These are phyloP conservation scores for Skeletonema potamos DNA, from an alignment of 108 stramenopile species.

Conservation along the genomic window DNA sequence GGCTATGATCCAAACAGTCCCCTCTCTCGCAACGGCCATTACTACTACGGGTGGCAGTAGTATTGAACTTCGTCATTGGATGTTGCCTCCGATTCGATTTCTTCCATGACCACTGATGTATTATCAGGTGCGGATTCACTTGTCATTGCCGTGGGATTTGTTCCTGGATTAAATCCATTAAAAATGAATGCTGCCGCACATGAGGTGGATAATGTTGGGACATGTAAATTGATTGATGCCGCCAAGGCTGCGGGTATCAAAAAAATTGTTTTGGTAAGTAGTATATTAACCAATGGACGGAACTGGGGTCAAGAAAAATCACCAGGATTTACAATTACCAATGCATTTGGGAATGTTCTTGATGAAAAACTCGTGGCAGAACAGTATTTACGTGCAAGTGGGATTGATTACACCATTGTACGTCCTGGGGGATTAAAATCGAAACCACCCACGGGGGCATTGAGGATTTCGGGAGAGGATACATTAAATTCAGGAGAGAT, in stretches of 20 bases:
- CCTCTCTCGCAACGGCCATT: constrained; percentile 46
- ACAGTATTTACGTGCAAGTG: constrained; percentile 55
- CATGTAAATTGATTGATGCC: constrained; percentile 75
- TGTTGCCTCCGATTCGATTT: constrained; percentile 60
- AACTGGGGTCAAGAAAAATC: constrained; percentile 81
- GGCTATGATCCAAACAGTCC: constrained; percentile 77
- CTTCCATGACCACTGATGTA: constrained; percentile 44
- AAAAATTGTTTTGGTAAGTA: constrained; percentile 80
- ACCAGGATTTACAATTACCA: constrained; percentile 80
- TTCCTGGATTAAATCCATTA: constrained; percentile 75
- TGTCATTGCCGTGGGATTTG: constrained; percentile 78
- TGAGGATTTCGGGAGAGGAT: constrained; percentile 70
- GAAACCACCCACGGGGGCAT: constrained; percentile 59
- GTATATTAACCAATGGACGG: constrained; percentile 78
- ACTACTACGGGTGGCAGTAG: too few relatives aligned
- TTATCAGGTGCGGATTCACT: constrained; percentile 62
- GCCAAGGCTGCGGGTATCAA: constrained; percentile 71
- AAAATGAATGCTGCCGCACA: constrained; percentile 80
- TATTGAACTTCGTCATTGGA: constrained; percentile 61
- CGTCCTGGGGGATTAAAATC: constrained; percentile 82
- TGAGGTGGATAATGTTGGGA: constrained; percentile 83
- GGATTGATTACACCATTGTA: constrained; percentile 86
- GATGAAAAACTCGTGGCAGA: constrained; percentile 84
- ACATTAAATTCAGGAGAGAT: constrained; percentile 78
- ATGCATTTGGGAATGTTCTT: constrained; percentile 81